These are phyloP conservation scores for Suillus subluteus DNA, from an alignment of 768 basidiomycete species.

Conservation along the genomic window DNA sequence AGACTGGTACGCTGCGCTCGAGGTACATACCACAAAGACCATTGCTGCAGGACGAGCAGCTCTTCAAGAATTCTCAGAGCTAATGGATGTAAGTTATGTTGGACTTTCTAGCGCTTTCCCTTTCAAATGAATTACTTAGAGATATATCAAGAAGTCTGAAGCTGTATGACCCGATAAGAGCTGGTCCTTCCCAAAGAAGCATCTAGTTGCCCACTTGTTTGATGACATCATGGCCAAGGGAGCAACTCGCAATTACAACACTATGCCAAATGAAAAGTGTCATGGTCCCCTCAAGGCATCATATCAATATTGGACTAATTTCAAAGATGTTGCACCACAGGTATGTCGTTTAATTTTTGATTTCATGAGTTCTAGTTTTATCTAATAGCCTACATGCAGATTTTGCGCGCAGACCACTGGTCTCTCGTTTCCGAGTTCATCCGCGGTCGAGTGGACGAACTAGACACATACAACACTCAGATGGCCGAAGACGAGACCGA, in stretches of 20 bases:
- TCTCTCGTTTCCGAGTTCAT: slow-evolving; percentile 14
- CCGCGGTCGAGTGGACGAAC: background rate
- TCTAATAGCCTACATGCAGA: slow-evolving; percentile 5
- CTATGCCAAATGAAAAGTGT: too few relatives aligned
- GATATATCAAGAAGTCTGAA: too few relatives aligned
- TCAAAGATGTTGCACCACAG: too few relatives aligned
- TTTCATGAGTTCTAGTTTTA: background rate
- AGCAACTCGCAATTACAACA: too few relatives aligned
- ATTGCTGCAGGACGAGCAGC: slow-evolving; percentile 23
- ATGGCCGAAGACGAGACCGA: background rate
- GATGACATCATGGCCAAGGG: too few relatives aligned
- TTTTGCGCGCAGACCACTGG: slow-evolving; percentile 11
- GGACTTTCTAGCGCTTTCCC: background rate
- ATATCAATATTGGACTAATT: too few relatives aligned
- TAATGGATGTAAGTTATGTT: slow-evolving; percentile 24
- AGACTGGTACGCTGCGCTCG: slow-evolving; percentile 29
- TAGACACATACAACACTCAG: slow-evolving; percentile 20
- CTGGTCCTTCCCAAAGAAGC: too few relatives aligned
- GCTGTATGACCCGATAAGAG: too few relatives aligned
- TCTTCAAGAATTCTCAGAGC: slow-evolving; percentile 20
- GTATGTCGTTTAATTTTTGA: too few relatives aligned
- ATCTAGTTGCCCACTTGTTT: too few relatives aligned
- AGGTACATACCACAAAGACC: slow-evolving; percentile 35
- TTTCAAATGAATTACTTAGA: too few relatives aligned
- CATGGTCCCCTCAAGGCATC: too few relatives aligned